These are phyloP conservation scores for Gastrolobium villosum DNA, from an alignment of 306 rosid genomes.

Conservation along the genomic window DNA sequence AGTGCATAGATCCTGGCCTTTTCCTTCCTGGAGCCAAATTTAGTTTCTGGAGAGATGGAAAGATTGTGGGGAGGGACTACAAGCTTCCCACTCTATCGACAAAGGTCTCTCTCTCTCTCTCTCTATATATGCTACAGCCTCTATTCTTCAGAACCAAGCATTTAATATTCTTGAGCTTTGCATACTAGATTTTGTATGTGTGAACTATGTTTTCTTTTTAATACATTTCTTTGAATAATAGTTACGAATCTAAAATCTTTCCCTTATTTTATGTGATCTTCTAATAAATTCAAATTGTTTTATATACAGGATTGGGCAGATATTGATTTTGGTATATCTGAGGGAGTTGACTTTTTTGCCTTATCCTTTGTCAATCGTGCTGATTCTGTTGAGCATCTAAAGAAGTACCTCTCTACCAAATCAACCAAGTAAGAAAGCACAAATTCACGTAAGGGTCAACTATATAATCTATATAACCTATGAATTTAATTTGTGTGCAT, in stretches of 20 bases:
- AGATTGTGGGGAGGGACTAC: conserved; percentile 71
- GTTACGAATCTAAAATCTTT: neutral
- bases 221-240: conserved; percentile 21
- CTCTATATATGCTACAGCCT: neutral
- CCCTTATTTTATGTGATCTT: neutral
- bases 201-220: neutral
- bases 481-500: too few relatives aligned
- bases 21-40: conserved; percentile 86
- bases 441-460: conserved; percentile 14
- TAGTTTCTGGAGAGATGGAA: conserved; percentile 92
- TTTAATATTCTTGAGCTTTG: neutral
- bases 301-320: conserved; percentile 85
- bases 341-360: conserved; percentile 80
- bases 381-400: conserved; percentile 68
- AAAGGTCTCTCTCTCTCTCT: conserved; percentile 54
- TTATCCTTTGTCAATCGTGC: conserved; percentile 82
- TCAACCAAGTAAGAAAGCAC: conserved; percentile 70
- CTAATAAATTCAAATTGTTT: conserved; percentile 19
- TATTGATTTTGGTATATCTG: conserved; percentile 81
- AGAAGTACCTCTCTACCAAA: conserved; percentile 72
- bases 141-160: neutral
- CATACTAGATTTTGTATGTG: conserved; percentile 1
- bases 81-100: conserved; percentile 78
- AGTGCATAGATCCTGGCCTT: conserved; percentile 86
- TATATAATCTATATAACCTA: conserved; percentile 5